A percentile compares a stretch with the other conserved stretches of the same genome.
Evolutionary conservation across 2,329 filamentous ascomycete species (phyloP).

Genomic region (Aurifilum marmelostoma): DNA sequence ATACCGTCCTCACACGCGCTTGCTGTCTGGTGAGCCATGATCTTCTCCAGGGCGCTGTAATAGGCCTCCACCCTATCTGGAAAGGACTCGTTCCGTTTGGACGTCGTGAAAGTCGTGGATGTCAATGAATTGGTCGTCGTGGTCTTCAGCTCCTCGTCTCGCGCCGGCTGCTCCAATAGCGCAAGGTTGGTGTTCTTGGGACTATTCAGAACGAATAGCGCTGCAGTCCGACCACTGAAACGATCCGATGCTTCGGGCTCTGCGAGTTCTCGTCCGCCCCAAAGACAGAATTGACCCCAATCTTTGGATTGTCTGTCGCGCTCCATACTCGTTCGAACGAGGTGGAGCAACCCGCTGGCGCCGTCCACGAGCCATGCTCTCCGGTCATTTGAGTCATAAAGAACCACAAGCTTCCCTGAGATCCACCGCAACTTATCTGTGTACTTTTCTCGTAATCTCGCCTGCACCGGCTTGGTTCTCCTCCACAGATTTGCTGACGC

Average conservation of each 20-base stretch:
- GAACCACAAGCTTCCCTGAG: slow-evolving; percentile 34
- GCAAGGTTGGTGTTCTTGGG: neutral
- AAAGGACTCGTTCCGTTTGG: slow-evolving; percentile 30
- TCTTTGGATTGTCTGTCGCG: slow-evolving; percentile 28
- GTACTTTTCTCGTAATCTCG: slow-evolving; percentile 31
- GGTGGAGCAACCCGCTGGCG: slow-evolving; percentile 41
- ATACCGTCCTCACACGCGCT: slow-evolving; percentile 25
- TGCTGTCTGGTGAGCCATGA: slow-evolving; percentile 34
- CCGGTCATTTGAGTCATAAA: slow-evolving; percentile 34
- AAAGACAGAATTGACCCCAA: slow-evolving; percentile 30
- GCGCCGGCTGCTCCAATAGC: slow-evolving; percentile 10
- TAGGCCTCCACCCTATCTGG: slow-evolving; percentile 35
- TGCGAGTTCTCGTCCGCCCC: slow-evolving; percentile 24
- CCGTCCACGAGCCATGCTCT: slow-evolving; percentile 43
- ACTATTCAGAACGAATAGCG: slow-evolving; percentile 7
- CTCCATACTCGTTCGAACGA: slow-evolving; percentile 38
- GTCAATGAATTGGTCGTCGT: neutral
- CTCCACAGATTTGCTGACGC: slow-evolving; percentile 33
- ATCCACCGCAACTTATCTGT: slow-evolving; percentile 37
- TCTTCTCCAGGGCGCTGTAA: slow-evolving; percentile 36
- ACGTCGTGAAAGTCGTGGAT: neutral
- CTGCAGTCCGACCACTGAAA: slow-evolving; percentile 1
- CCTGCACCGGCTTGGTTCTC: slow-evolving; percentile 35
- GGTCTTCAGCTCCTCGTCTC: neutral
- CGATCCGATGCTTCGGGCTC: neutral